These are phyloP conservation scores for Eimeria zaria DNA, from an alignment of 169 alveolate genomes.

Conservation along the genomic window DNA sequence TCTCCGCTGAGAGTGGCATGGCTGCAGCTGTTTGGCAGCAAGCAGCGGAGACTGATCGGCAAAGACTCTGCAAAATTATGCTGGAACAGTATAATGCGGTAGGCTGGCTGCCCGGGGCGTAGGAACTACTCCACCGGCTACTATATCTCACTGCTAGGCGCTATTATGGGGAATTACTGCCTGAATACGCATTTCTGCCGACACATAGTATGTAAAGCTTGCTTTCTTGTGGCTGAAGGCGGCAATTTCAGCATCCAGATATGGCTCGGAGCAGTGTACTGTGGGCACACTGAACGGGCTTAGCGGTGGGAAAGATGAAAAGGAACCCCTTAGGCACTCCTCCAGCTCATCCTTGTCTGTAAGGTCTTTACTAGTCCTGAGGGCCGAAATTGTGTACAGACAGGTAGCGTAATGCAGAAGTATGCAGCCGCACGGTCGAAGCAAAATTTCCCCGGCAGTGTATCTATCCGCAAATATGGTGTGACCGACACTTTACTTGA, in stretches of 20 bases:
- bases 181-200: neutral
- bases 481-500: too few species aligned
- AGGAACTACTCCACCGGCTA: neutral
- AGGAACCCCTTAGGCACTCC: neutral
- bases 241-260: constrained; percentile 1
- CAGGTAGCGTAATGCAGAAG: neutral
- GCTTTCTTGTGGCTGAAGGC: constrained; percentile 17
- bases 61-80: constrained; percentile 48
- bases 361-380: neutral
- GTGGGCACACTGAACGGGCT: neutral
- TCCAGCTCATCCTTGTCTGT: constrained; percentile 57
- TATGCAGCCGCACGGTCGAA: neutral
- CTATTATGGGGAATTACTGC: neutral
- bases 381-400: neutral
- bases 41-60: constrained; percentile 57
- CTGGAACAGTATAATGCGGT: constrained; percentile 52
- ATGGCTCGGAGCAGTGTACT: neutral
- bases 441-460: neutral
- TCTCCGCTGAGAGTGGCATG: constrained; percentile 89
- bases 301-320: constrained; percentile 10
- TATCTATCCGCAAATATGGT: neutral
- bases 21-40: constrained; percentile 11
- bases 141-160: neutral
- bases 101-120: neutral
- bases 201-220: neutral